Percentiles rank a stretch among this genome's conserved stretches.
Evolutionary conservation across 2,329 filamentous ascomycete species (phyloP).

Genomic region (Fusarium haematococcum): DNA sequence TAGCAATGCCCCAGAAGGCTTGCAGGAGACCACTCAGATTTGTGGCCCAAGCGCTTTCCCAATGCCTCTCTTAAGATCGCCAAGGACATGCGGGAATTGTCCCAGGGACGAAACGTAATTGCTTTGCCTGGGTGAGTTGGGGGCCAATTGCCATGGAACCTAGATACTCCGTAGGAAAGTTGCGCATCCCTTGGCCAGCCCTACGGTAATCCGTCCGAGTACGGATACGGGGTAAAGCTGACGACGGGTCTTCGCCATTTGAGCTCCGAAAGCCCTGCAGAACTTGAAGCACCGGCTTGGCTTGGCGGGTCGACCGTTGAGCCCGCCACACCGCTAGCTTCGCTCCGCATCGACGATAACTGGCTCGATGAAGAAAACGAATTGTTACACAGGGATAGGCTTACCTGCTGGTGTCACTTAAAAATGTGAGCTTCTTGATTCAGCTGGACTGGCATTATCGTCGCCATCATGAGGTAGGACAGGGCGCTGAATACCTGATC

Average conservation of each 20-base stretch:
- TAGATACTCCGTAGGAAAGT: background rate
- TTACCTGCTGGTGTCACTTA: background rate
- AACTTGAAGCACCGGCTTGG: background rate
- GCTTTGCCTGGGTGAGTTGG: background rate
- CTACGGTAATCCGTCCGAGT: background rate
- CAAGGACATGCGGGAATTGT: background rate
- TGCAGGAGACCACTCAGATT: background rate
- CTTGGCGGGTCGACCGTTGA: background rate
- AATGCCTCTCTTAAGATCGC: background rate
- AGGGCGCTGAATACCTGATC: background rate
- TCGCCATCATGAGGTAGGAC: background rate
- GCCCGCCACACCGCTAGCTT: background rate
- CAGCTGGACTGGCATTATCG: background rate
- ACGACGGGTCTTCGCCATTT: background rate
- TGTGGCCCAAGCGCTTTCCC: background rate
- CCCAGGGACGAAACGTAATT: background rate
- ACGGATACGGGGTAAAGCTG: background rate
- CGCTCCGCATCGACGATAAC: background rate
- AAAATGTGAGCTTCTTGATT: background rate
- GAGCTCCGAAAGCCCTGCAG: background rate
- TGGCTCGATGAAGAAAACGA: background rate
- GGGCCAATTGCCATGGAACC: background rate
- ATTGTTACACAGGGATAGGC: background rate
- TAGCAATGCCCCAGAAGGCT: background rate
- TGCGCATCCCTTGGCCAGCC: background rate